Base-by-base conservation (phyloP, 495 filamentous ascomycete species). In the Melanomma pulvis-pyrius region DNA sequence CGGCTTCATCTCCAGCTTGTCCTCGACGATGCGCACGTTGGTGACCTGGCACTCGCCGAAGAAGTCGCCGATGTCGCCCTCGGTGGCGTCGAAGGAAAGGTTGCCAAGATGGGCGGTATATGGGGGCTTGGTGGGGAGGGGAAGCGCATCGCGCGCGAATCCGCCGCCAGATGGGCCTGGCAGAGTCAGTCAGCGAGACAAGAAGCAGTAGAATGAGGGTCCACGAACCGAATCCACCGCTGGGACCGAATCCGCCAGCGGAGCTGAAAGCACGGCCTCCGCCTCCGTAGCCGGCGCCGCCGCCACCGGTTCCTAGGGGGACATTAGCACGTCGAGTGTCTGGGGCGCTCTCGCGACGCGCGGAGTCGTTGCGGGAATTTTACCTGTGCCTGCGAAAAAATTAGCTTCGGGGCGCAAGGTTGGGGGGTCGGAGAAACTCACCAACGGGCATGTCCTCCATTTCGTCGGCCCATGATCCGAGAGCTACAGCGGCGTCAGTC, bases 401-500 rank as follows among this genome's bases (percentile, higher is more conserved):
- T 74, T 67, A 72, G 70, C 46, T 49, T 30, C 9, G 52, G 51
- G 41, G 19, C 51, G 19, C 30, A 46, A 49, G 68, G 26, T 64
- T 63, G 55, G 59, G 53, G 47, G 22, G 65, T 62, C 12, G 11
- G 36, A 19, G 21, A 64, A 80, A 86, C 76, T 81, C 87, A 93
- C 91, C 80, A 65, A 90, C 79, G 59, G 88, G 86, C 80, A 84
- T 83, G 70, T 94, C 90, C 75, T 98, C 94, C 83, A 98, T 96
- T 74, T 98, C 94, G 81, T 98, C 94, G 68, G 94, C 94, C 94
- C 94, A 98, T 64, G 94, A 97, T 74, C 92, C 92, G 69, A 91
- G 85, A 70, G 88, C 92, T 96, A 74, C 63, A 69, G 48, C 71
- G 83, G 75, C 83, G 81, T 77, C 72, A 73, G 65, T 49, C 55